A percentile compares a stretch with the other conserved stretches of the same genome.
phyloP scores from a whole-genome alignment of 139 green algal species.

The Micractinium conductrix region DNA sequence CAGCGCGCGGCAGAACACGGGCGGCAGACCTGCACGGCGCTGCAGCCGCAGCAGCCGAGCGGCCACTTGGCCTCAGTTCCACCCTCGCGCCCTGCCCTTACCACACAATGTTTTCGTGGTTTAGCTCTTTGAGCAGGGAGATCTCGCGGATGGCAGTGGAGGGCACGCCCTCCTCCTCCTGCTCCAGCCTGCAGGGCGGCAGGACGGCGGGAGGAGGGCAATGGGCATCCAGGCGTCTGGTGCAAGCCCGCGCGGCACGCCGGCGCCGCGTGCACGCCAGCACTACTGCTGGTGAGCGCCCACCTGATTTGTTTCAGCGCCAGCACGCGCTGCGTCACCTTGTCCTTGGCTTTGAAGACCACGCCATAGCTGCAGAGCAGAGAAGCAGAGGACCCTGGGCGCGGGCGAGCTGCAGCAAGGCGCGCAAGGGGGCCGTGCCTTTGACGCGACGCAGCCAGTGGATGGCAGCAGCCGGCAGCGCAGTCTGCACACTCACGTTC shows the following conservation, averaged over 20 bases:
- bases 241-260: neutral
- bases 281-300: no score
- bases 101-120: slow-evolving; percentile 82
- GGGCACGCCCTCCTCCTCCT: slow-evolving; percentile 88
- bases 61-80: no score
- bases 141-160: slow-evolving; percentile 87
- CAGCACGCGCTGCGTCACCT: slow-evolving; percentile 67
- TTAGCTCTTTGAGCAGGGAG: slow-evolving; percentile 88
- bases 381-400: neutral
- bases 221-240: neutral
- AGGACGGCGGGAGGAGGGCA: neutral
- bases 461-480: neutral
- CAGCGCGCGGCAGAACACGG: no score
- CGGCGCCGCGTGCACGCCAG: slow-evolving; percentile 43
- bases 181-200: slow-evolving; percentile 50
- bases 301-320: slow-evolving; percentile 95
- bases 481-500: slow-evolving; percentile 3
- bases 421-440: neutral
- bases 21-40: no score
- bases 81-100: slow-evolving; percentile 22
- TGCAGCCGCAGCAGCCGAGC: no score
- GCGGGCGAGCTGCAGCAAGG: neutral
- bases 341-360: slow-evolving; percentile 93
- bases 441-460: neutral
- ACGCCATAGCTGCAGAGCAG: slow-evolving; percentile 84